phyloP scores from a whole-genome alignment of 345 rosid species.

The Excoecaria cochinchinensis region DNA sequence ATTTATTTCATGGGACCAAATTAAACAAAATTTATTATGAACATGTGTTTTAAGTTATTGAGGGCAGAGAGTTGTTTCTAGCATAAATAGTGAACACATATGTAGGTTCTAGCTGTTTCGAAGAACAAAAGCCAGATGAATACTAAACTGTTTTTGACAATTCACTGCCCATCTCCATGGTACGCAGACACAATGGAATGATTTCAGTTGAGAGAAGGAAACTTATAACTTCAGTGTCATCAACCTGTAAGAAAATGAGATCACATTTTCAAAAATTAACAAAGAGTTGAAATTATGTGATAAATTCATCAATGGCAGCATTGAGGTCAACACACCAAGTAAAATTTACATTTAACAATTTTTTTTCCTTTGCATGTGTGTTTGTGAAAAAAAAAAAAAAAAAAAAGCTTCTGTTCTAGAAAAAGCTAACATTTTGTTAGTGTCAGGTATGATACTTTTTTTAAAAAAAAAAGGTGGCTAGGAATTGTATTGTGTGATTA shows the following conservation, averaged over 20 bases:
- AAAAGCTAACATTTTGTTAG: no score
- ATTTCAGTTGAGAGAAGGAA: slow-evolving; percentile 96
- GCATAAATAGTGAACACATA: neutral
- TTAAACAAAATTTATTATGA: neutral
- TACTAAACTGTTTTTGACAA: slow-evolving; percentile 89
- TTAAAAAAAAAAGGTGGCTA: no score
- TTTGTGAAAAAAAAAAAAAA: no score
- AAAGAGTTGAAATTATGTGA: neutral
- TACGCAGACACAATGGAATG: slow-evolving; percentile 86
- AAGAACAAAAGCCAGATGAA: neutral
- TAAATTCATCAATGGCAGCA: neutral
- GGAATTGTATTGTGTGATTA: neutral
- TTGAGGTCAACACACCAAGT: no score
- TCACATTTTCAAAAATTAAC: neutral
- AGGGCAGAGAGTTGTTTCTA: no score
- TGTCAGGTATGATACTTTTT: neutral
- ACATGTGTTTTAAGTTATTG: neutral
- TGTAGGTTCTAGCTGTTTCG: neutral
- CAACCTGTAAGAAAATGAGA: slow-evolving; percentile 55
- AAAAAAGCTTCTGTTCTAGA: no score
- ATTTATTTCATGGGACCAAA: neutral
- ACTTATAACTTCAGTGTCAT: slow-evolving; percentile 94
- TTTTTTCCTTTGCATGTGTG: neutral
- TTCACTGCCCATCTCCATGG: slow-evolving; percentile 99
- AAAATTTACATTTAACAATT: neutral